These are phyloP conservation scores for Prunus mira DNA, from an alignment of 306 rosid genomes.

Conservation along the genomic window DNA sequence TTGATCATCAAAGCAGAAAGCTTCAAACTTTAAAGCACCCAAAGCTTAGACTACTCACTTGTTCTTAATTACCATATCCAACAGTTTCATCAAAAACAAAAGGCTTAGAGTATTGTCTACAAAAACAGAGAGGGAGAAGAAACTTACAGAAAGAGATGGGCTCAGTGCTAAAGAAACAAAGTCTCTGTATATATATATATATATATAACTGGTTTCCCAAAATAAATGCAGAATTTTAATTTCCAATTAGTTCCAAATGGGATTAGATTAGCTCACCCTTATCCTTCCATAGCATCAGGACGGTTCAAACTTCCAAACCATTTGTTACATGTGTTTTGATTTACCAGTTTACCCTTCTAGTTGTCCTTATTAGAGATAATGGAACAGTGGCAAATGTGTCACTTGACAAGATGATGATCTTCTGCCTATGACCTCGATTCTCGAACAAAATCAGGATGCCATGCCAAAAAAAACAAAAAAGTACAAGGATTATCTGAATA, in stretches of 20 bases:
- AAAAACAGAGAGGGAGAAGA: not conserved
- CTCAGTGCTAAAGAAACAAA: not conserved
- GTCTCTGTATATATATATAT: not conserved
- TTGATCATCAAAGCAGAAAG: not conserved
- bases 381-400: not conserved
- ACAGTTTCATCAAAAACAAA: not conserved
- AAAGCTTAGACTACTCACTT: not conserved
- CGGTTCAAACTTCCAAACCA: not conserved
- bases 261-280: not conserved
- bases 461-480: not conserved
- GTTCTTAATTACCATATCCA: not conserved
- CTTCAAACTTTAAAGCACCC: not conserved
- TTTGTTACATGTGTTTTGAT: not conserved
- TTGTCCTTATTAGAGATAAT: not conserved
- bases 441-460: not conserved
- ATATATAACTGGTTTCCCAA: not conserved
- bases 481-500: not conserved
- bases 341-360: not conserved
- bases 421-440: not conserved
- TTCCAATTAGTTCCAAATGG: not conserved
- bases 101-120: no score
- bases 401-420: not conserved
- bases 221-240: not conserved
- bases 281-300: not conserved
- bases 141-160: not conserved